Base-by-base conservation (phyloP, 2,329 filamentous ascomycete genomes). In the Neodidymelliopsis sp. region DNA sequence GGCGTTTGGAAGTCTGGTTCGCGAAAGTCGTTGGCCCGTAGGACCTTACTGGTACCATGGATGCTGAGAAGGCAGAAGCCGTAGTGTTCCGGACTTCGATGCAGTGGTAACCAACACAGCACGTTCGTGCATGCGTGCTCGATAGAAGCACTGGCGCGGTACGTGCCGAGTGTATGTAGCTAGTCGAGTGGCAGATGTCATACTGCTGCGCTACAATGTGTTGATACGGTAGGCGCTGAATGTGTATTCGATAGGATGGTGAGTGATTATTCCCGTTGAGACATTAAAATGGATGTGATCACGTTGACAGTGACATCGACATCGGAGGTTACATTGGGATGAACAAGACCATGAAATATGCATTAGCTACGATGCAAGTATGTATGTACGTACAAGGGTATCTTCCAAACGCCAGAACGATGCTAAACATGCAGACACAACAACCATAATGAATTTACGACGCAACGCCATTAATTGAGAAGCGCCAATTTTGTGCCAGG, bases 401-500 rank as follows among this genome's bases (percentile, higher is more conserved):
- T 64, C 59, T 43, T 44, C 44, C 34, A 41, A 59, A 54, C 57
- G 54, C 59, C 51, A 49, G 28, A 58, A 41, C 27, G 16, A 59
- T 49, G 54, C 56, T 39, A 37, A 38, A 23, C 3, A 44, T 49
- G 34, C 30, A 29, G 38, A 29, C 38, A 7, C 36, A 18, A 53
- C 10, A 3, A 25, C 27, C 15, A 18, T 4, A 36, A 18, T 4
- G 8, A 27, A 24, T 19, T 11, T 13, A 13, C 4, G 13, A 18
- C 25, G 12, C 19, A 19, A 37, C 38, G 30, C 8, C 13, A 27
- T 24, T 49, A 57, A 28, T 57, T 45, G 3, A 65, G 49, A 19
- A 65, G 34, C 7, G 62, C 60, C 12, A 65, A 31, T 9, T 52
- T 44, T 4, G 51, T 36, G 1, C 54, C 62, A 4, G 63, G 63